Evolutionary conservation across 441 rosid species (phyloP).

Genomic region (Euphorbia celastroides): DNA sequence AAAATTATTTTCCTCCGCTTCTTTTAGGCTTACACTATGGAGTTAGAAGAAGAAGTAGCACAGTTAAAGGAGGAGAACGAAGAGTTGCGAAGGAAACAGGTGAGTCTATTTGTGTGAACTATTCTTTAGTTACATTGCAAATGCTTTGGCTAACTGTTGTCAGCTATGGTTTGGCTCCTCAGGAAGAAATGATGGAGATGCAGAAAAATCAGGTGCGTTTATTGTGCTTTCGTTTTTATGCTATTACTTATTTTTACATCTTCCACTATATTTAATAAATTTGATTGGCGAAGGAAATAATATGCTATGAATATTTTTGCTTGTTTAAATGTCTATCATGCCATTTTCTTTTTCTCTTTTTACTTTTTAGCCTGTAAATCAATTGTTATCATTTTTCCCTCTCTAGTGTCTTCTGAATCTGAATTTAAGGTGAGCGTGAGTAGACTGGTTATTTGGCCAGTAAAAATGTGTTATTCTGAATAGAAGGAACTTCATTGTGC

Average conservation of each 20-base stretch:
- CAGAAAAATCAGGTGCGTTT: constrained; percentile 75
- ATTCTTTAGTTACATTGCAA: background rate
- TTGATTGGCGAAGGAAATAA: background rate
- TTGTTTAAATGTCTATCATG: background rate
- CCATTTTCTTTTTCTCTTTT: background rate
- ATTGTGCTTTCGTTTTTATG: too few relatives aligned
- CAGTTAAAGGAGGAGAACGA: constrained; percentile 69
- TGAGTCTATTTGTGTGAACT: constrained; percentile 17
- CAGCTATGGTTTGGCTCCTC: constrained; percentile 25
- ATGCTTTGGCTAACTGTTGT: constrained; percentile 2
- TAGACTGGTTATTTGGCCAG: background rate
- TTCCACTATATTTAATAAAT: background rate
- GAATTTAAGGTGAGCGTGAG: too few relatives aligned
- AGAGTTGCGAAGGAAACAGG: constrained; percentile 68
- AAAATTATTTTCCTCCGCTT: constrained; percentile 16
- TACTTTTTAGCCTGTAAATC: background rate
- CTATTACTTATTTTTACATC: background rate
- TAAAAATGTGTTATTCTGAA: background rate
- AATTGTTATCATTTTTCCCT: background rate
- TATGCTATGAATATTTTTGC: background rate
- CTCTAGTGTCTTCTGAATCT: too few relatives aligned
- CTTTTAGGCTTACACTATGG: constrained; percentile 76
- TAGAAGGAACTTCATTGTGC: background rate
- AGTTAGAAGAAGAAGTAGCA: constrained; percentile 83
- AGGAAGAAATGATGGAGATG: constrained; percentile 66